phyloP scores from a whole-genome alignment of 192 early-diverging fungal genomes.

The Coemansia brasiliensis region DNA sequence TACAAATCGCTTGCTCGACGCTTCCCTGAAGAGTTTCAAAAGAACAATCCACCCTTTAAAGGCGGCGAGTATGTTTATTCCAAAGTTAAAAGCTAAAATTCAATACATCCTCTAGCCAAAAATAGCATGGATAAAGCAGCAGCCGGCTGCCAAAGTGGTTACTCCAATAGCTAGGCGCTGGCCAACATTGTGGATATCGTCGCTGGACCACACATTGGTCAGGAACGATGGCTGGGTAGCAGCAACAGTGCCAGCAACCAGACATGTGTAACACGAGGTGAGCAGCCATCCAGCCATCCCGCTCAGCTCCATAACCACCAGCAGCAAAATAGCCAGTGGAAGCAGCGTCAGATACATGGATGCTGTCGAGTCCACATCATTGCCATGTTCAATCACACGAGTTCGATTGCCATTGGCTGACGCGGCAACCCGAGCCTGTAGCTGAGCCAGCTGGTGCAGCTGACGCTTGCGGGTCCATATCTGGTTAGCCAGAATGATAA shows the following conservation, averaged over 20 bases:
- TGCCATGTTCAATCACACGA: neutral
- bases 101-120: constrained; percentile 13
- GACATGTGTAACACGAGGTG: constrained; percentile 27
- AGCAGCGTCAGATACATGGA: constrained; percentile 28
- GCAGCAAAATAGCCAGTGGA: constrained; percentile 22
- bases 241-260: constrained; percentile 29
- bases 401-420: neutral
- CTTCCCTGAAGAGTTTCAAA: constrained; percentile 45
- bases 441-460: constrained; percentile 8
- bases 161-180: constrained; percentile 27
- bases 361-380: constrained; percentile 16
- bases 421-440: neutral
- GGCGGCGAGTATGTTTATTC: constrained; percentile 38
- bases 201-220: constrained; percentile 1
- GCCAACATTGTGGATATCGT: constrained; percentile 15
- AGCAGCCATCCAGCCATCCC: constrained; percentile 39
- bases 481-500: constrained; percentile 11
- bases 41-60: constrained; percentile 37
- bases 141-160: constrained; percentile 10
- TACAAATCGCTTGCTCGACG: constrained; percentile 41
- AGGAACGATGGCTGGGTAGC: constrained; percentile 28
- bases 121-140: constrained; percentile 25
- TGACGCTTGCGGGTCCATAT: constrained; percentile 20
- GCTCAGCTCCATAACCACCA: constrained; percentile 45
- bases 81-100: constrained; percentile 4